phyloP scores from a whole-genome alignment of 1,284 basidiomycete species.

The Moesziomyces antarcticus region DNA sequence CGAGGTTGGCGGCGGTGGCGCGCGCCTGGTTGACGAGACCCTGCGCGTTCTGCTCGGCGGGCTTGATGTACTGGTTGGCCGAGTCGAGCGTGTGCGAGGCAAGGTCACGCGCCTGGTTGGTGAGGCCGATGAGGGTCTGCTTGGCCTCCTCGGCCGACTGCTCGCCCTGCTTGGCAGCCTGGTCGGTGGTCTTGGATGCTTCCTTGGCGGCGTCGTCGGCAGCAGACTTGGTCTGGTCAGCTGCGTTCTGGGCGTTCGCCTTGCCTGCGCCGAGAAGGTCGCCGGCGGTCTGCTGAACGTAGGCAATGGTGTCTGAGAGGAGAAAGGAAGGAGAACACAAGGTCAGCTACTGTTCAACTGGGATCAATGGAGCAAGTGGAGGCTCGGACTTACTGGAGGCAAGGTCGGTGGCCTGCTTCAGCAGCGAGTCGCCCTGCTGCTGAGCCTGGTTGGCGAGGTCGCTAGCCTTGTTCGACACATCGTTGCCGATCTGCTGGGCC shows the following conservation, averaged over 20 bases:
- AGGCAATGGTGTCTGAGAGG: conserved; percentile 39
- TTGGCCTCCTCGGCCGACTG: conserved; percentile 49
- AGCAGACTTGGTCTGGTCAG: conserved; percentile 46
- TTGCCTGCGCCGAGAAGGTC: conserved; percentile 45
- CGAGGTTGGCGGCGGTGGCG: conserved; percentile 35
- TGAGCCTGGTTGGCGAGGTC: conserved; percentile 37
- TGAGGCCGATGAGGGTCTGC: conserved; percentile 44
- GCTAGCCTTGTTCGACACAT: conserved; percentile 37
- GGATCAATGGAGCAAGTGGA: neutral
- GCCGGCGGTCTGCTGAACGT: conserved; percentile 53
- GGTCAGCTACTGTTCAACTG: conserved; percentile 1
- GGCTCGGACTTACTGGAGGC: conserved; percentile 35
- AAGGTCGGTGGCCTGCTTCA: conserved; percentile 48
- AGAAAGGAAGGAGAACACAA: neutral
- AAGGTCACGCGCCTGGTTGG: conserved; percentile 54
- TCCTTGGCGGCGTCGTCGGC: conserved; percentile 47
- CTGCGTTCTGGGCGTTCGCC: conserved; percentile 32
- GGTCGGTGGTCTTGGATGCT: conserved; percentile 34
- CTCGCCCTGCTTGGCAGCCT: conserved; percentile 47
- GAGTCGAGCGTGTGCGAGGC: conserved; percentile 51
- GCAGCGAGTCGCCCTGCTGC: conserved; percentile 38
- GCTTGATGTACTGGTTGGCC: conserved; percentile 59
- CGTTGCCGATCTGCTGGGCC: conserved; percentile 34
- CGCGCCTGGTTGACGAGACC: conserved; percentile 49
- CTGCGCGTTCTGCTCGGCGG: conserved; percentile 32